Base-by-base conservation (phyloP, 768 basidiomycete genomes). In the Termitomyces sp. region DNA sequence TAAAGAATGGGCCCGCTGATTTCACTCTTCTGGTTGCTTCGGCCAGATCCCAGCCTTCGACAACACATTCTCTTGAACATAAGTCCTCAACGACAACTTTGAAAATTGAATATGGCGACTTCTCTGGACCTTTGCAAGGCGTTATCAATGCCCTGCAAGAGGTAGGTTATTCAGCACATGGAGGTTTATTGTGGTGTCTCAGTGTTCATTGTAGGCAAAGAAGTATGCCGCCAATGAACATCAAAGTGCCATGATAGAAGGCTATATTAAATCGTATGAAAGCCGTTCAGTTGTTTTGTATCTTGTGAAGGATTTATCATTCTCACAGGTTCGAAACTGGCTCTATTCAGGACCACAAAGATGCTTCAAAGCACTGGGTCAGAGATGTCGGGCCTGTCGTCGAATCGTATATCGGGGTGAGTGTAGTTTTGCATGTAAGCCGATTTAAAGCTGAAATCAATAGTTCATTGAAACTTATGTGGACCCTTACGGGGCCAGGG, bases 401-500 rank as follows among this genome's bases (percentile, higher is more conserved):
- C 18, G 93, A 95, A 71, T 89, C 85, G 33, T 93, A 94, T 70
- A 86, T 94, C 58, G 92, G 92, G 24, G 80, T 80, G 62, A 61
- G 78, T 69, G 12, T 20, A 34, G 60, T 47, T 51, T 56, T 18
- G 33, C 55, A 8, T 41, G 18, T 44, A 48, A 54, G 20, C 30
- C 31, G n/a, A 44, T n/a, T 53, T 13, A 15, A 27, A 47, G 42
- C 31, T 53, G 45, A 45, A 42, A 34, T 8, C n/a, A 50, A 13
- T 54, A 81, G 72, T 92, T 91, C 69, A 80, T 92, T 42, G 90
- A 92, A 77, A 92, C 88, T 1, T 91, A 91, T 60, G 87, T 93
- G 18, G 93, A 95, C 67, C 93, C 93, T 7, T 93, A 91, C 59
- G 93, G 93, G 37, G 88, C 83, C n/a, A 84, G 93, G 53, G 93